Evolutionary conservation across 2,329 filamentous ascomycete genomes (phyloP).

Genomic region (Clonostachys solani): DNA sequence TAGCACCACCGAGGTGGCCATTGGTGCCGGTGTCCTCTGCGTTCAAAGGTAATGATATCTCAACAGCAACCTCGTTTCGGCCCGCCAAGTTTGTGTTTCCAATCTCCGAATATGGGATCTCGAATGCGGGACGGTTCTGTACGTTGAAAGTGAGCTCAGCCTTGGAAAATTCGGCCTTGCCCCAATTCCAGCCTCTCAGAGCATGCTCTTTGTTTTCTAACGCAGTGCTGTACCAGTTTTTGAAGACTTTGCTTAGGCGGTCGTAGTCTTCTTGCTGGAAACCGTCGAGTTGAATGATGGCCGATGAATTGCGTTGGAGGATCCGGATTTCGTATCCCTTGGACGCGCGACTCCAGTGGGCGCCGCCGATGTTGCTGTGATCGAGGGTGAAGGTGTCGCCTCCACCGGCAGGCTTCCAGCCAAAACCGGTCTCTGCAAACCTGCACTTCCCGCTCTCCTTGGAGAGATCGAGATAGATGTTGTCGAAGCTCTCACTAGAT

Average conservation of each 20-base stretch:
- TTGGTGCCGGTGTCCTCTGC: constrained; percentile 70
- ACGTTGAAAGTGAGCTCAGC: constrained; percentile 95
- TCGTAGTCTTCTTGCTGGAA: constrained; percentile 95
- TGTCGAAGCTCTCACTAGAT: constrained; percentile 84
- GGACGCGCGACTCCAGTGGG: constrained; percentile 92
- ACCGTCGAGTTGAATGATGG: constrained; percentile 89
- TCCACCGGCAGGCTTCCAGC: constrained; percentile 86
- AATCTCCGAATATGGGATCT: constrained; percentile 95
- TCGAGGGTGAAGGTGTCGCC: constrained; percentile 94
- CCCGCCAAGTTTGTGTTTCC: constrained; percentile 96
- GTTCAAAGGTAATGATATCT: constrained; percentile 77
- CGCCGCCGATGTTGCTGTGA: constrained; percentile 75
- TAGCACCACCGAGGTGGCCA: constrained; percentile 68
- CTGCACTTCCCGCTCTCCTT: constrained; percentile 90
- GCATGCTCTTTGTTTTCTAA: constrained; percentile 93
- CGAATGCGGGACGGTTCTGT: constrained; percentile 92
- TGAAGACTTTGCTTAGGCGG: constrained; percentile 87
- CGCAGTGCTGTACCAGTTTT: constrained; percentile 94
- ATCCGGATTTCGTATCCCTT: constrained; percentile 95
- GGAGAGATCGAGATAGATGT: constrained; percentile 93
- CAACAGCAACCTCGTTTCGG: constrained; percentile 95
- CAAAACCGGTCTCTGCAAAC: constrained; percentile 89
- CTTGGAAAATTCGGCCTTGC: constrained; percentile 95
- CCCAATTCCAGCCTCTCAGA: constrained; percentile 98
- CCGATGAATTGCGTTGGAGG: constrained; percentile 74